Base-by-base conservation (phyloP, 441 rosid species). In the Codiaeum variegatum region DNA sequence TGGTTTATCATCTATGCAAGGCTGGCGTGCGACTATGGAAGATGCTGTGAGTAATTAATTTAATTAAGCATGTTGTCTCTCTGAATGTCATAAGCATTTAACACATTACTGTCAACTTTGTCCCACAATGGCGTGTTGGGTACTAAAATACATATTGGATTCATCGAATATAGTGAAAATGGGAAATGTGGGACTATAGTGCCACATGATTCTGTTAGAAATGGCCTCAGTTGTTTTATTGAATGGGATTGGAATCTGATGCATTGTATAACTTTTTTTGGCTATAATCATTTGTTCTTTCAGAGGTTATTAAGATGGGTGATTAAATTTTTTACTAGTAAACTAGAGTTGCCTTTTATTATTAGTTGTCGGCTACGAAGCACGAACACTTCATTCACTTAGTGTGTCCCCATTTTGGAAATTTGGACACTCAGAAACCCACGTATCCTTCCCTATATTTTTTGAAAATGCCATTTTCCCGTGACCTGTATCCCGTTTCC, bases 21-120 rank as follows among this genome's bases (percentile, higher is more conserved):
- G 99, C 55, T 95, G 98, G 99, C 98, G 99, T 56, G 87, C 97
- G 29, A 78, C 90, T 49, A 95, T 95, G 99, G 99, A 95, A 86
- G 99, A 95, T 78, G 98, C 99, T 19, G 99, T 95, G 82, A 88
- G 97, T 86, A 59, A 54, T 76, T 24, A 46, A 11, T 56, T 76
- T 24, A 46, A 11, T 56, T 32, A 21, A 55, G 62, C 23, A 55
- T 68, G 58, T 71, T 26, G 21, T 51, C 26, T 32, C 65, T 66
- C 55, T 69, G 28, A 47, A 76, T 67, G 44, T 59, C 40, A 29
- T 65, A 15, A 62, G 60, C 47, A 26, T 40, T 69, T 19, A 4
- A 10, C 26, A 18, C 55, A 56, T 26, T 23, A 1, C 21, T 34
- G 61, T 40, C 46, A 15, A 36, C 28, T 64, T 3, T 72, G 19